Evolutionary conservation across 148 eudicot species (phyloP).

Genomic region (Fagopyrum esculentum): DNA sequence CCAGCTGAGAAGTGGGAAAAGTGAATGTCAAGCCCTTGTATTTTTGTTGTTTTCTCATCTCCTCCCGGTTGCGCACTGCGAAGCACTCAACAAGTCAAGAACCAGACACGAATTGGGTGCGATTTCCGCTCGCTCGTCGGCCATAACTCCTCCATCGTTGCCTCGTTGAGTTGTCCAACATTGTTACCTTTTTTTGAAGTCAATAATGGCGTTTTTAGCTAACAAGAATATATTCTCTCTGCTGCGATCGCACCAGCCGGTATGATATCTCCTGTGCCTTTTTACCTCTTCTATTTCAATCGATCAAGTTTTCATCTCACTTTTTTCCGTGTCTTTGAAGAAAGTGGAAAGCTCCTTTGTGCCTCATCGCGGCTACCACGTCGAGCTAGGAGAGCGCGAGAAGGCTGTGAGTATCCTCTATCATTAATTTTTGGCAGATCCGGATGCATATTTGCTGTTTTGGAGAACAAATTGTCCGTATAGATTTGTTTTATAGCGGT

Average conservation of each 20-base stretch:
- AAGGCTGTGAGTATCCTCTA: constrained; percentile 54
- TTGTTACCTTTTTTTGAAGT: neutral
- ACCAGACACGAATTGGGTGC: neutral
- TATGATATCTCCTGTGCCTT: neutral
- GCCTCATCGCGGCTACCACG: constrained; percentile 47
- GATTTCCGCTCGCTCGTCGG: neutral
- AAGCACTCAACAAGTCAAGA: neutral
- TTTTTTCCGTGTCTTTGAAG: neutral
- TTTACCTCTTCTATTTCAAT: neutral
- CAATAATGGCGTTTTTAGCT: constrained; percentile 5
- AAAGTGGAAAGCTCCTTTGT: constrained; percentile 26
- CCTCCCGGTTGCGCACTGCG: neutral
- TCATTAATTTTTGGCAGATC: neutral
- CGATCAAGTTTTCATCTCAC: neutral
- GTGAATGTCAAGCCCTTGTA: too few species aligned
- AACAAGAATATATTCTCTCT: neutral
- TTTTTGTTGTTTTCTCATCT: neutral
- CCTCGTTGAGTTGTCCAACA: neutral
- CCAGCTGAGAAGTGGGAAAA: too few species aligned
- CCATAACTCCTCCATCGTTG: constrained; percentile 7
- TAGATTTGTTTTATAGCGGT: neutral
- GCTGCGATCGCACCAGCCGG: constrained; percentile 10
- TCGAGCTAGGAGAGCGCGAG: constrained; percentile 79
- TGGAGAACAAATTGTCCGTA: neutral
- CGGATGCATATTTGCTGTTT: neutral